phyloP scores from a whole-genome alignment of 306 rosid species.

The Argentina anserina region DNA sequence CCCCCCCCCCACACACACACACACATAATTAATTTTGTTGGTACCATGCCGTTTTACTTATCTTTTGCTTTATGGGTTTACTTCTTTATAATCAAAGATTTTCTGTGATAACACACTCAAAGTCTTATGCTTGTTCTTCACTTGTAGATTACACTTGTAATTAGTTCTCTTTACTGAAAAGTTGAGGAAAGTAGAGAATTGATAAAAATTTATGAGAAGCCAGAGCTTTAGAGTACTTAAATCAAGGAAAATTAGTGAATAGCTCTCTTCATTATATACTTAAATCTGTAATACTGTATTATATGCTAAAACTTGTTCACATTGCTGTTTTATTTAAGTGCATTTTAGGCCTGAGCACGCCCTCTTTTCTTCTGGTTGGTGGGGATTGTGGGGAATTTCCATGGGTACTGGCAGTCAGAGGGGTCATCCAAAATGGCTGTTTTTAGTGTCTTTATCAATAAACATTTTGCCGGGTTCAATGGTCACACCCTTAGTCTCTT shows the following conservation, averaged over 20 bases:
- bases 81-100: background rate
- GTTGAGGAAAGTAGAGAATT: background rate
- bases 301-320: background rate
- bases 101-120: background rate
- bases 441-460: slow-evolving; percentile 18
- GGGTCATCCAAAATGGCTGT: slow-evolving; percentile 38
- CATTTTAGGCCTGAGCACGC: background rate
- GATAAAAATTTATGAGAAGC: background rate
- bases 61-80: background rate
- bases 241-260: no score
- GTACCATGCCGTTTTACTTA: background rate
- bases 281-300: background rate
- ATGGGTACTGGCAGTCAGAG: slow-evolving; percentile 22
- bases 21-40: background rate
- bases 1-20: no score
- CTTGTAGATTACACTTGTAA: background rate
- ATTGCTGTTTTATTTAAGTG: background rate
- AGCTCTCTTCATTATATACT: background rate
- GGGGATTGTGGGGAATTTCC: background rate
- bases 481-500: slow-evolving; percentile 6
- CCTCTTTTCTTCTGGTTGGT: background rate
- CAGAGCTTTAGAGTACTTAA: no score
- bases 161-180: background rate
- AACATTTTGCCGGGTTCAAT: slow-evolving; percentile 4
- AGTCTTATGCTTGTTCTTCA: background rate